phyloP scores from a whole-genome alignment of 2,329 filamentous ascomycete genomes.

The Westerdykella aurantiaca region DNA sequence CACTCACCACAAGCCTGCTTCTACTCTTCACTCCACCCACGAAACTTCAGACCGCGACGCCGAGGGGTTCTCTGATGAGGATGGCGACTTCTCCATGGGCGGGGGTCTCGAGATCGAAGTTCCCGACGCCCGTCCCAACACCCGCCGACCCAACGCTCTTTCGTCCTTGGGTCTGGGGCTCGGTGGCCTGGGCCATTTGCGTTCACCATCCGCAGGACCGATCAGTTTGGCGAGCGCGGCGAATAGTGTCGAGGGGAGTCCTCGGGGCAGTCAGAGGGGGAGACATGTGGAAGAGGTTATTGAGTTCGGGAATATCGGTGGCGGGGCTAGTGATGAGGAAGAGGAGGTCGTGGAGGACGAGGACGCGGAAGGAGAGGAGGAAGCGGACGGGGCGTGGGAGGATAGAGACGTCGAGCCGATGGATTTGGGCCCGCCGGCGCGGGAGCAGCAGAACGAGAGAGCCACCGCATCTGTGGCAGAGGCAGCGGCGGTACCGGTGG shows the following conservation, averaged over 20 bases:
- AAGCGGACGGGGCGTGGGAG: constrained; percentile 20
- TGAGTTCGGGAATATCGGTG: constrained; percentile 31
- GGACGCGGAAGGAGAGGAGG: constrained; percentile 11
- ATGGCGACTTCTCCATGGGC: constrained; percentile 17
- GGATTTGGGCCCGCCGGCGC: constrained; percentile 29
- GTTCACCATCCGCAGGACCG: constrained; percentile 34
- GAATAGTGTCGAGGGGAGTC: constrained; percentile 30
- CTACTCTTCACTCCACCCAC: constrained; percentile 7
- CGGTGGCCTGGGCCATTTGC: constrained; percentile 10
- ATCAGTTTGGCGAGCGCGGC: constrained; percentile 42
- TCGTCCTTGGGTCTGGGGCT: constrained; percentile 17
- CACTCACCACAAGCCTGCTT: constrained; percentile 6
- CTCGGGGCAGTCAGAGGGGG: constrained; percentile 14
- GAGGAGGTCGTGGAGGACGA: constrained; percentile 13
- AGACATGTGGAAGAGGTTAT: constrained; percentile 27
- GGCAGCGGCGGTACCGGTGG: constrained; percentile 7
- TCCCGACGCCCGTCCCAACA: constrained; percentile 20
- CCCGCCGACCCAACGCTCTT: constrained; percentile 15
- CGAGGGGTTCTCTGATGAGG: constrained; percentile 14
- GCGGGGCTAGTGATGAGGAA: constrained; percentile 18
- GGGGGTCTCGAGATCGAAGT: constrained; percentile 29
- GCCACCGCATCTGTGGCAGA: constrained; percentile 3
- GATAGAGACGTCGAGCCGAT: constrained; percentile 30
- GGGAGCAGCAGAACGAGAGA: constrained; percentile 6
- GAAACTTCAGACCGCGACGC: neutral